These are phyloP conservation scores for Gynandropsis gynandra DNA, from an alignment of 345 rosid genomes.

Conservation along the genomic window DNA sequence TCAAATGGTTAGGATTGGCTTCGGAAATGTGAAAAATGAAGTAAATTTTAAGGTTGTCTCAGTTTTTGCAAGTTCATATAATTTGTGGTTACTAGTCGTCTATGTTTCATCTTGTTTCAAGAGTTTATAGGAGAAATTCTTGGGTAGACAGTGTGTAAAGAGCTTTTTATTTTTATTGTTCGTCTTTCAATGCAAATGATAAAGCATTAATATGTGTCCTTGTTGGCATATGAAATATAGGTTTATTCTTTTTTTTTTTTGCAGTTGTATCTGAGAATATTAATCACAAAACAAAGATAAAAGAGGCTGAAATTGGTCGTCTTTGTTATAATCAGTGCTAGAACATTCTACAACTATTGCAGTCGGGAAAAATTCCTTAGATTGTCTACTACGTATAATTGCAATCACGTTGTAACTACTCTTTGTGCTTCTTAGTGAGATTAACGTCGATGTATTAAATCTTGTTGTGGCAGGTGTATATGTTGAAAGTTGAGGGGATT, in stretches of 20 bases:
- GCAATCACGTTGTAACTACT: slow-evolving; percentile 1
- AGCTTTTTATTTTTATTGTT: neutral
- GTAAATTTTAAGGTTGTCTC: neutral
- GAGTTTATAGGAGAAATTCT: neutral
- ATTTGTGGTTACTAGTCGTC: neutral
- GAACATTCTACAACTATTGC: neutral
- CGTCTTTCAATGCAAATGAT: neutral
- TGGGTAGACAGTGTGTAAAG: neutral
- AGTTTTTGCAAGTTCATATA: slow-evolving; percentile 3
- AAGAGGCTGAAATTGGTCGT: neutral
- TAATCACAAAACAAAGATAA: neutral
- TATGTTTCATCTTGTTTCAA: neutral
- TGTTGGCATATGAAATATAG: neutral
- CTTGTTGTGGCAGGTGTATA: slow-evolving; percentile 51
- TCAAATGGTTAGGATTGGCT: neutral
- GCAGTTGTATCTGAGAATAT: neutral
- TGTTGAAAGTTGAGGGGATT: slow-evolving; percentile 88
- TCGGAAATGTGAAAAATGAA: slow-evolving; percentile 3
- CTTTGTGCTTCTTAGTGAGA: neutral
- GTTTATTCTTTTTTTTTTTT: neutral
- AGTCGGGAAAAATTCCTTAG: neutral
- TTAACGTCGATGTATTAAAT: neutral
- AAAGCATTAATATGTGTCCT: neutral
- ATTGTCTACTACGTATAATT: neutral
- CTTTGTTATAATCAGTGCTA: neutral